Evolutionary conservation across 169 alveolate species (phyloP).

Genomic region (Ophryocystis elektroscirrha): DNA sequence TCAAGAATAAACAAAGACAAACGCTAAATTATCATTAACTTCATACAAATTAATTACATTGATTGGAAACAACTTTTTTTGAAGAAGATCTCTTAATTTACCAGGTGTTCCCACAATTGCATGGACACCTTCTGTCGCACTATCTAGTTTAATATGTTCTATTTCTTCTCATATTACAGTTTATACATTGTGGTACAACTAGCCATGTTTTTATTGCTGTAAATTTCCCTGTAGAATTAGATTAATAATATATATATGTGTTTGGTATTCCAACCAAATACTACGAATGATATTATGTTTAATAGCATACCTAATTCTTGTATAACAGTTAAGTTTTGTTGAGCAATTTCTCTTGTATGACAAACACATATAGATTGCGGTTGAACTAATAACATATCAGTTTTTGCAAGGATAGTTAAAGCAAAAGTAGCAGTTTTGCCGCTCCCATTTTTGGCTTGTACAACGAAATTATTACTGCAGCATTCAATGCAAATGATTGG

Average conservation of each 20-base stretch:
- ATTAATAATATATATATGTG: too few species aligned
- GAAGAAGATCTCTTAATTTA: conserved; percentile 21
- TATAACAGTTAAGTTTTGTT: conserved; percentile 65
- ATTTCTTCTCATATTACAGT: too few species aligned
- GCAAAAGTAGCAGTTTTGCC: conserved; percentile 94
- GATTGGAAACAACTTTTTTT: too few species aligned
- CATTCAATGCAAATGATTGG: too few species aligned
- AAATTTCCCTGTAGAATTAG: too few species aligned
- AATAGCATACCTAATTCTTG: conserved; percentile 59
- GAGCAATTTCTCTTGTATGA: conserved; percentile 89
- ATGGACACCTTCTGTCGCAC: conserved; percentile 39
- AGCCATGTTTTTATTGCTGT: background rate
- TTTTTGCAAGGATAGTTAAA: conserved; percentile 58
- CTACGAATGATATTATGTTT: too few species aligned
- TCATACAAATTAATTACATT: too few species aligned
- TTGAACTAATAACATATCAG: conserved; percentile 32
- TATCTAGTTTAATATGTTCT: background rate
- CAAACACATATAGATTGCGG: conserved; percentile 63
- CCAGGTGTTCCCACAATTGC: conserved; percentile 93
- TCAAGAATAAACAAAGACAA: conserved; percentile 56
- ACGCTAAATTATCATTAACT: conserved; percentile 22
- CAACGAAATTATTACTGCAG: conserved; percentile 25
- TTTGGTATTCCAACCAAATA: too few species aligned
- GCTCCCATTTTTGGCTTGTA: conserved; percentile 86
- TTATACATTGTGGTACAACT: background rate